Percentiles rank a stretch among this genome's conserved stretches.
These are phyloP conservation scores for Moricandia moricandioides DNA, from an alignment of 345 rosid genomes.

Conservation along the genomic window DNA sequence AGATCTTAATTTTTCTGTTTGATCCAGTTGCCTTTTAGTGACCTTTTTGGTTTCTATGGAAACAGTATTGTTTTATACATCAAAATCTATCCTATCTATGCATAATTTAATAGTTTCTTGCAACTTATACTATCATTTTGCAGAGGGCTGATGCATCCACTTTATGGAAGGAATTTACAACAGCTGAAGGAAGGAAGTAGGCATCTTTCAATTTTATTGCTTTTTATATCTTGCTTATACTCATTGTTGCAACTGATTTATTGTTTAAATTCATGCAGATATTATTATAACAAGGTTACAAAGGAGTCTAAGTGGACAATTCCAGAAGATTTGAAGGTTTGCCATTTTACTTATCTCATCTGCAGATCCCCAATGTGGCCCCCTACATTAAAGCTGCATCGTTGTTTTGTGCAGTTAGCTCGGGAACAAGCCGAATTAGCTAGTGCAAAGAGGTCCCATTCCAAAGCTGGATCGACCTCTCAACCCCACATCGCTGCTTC, in stretches of 20 bases:
- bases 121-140: constrained; percentile 27
- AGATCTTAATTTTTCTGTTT: neutral
- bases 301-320: constrained; percentile 95
- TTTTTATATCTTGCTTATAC: constrained; percentile 14
- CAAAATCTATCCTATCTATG: neutral
- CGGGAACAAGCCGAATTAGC: constrained; percentile 79
- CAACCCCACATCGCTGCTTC: constrained; percentile 43
- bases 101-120: constrained; percentile 13
- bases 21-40: neutral
- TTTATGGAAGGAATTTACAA: constrained; percentile 98
- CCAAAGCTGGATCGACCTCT: constrained; percentile 47
- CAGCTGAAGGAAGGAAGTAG: constrained; percentile 83
- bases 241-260: constrained; percentile 11
- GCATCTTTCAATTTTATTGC: constrained; percentile 26
- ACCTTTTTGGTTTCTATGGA: constrained; percentile 8
- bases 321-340: constrained; percentile 93
- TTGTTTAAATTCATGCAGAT: constrained; percentile 47
- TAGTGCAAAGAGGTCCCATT: constrained; percentile 44
- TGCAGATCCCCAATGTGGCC: neutral
- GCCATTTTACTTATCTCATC: constrained; percentile 25
- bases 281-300: constrained; percentile 90
- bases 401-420: constrained; percentile 65
- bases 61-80: neutral
- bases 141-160: constrained; percentile 99
- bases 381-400: constrained; percentile 25